A percentile compares a stretch with the other conserved stretches of the same genome.
phyloP scores from a whole-genome alignment of 1,284 basidiomycete genomes.

The Rhizoctonia solani region DNA sequence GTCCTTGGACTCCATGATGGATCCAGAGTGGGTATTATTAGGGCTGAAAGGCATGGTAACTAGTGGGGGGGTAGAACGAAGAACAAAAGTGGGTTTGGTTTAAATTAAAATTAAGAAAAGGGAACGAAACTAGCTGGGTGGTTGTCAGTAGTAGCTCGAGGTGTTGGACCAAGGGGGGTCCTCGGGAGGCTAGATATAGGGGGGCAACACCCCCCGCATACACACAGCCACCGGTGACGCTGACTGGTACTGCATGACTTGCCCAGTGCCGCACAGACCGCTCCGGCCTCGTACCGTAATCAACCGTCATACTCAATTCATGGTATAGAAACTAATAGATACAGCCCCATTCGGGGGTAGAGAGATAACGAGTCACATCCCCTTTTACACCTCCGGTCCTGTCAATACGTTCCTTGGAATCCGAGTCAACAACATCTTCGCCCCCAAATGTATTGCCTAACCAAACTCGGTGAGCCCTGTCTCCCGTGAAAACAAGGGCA shows the following conservation, averaged over 20 bases:
- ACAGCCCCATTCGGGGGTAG: conserved; percentile 2
- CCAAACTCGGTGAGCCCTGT: background rate
- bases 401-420: conserved; percentile 44
- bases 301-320: background rate
- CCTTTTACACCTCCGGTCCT: conserved; percentile 10
- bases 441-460: conserved; percentile 23
- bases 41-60: conserved; percentile 5
- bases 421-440: conserved; percentile 1
- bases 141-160: background rate
- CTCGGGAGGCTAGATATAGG: conserved; percentile 8
- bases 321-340: conserved; percentile 3
- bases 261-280: background rate
- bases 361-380: conserved; percentile 6
- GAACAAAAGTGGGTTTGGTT: background rate
- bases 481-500: background rate
- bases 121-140: background rate
- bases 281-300: conserved; percentile 11
- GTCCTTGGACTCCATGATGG: conserved; percentile 19
- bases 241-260: conserved; percentile 9
- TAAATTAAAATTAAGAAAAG: background rate
- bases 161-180: background rate
- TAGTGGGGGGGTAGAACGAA: too few relatives aligned
- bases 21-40: background rate
- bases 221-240: conserved; percentile 1
- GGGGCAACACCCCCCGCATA: background rate